Evolutionary conservation across 768 basidiomycete genomes (phyloP).

Genomic region (Lentinula sp.): DNA sequence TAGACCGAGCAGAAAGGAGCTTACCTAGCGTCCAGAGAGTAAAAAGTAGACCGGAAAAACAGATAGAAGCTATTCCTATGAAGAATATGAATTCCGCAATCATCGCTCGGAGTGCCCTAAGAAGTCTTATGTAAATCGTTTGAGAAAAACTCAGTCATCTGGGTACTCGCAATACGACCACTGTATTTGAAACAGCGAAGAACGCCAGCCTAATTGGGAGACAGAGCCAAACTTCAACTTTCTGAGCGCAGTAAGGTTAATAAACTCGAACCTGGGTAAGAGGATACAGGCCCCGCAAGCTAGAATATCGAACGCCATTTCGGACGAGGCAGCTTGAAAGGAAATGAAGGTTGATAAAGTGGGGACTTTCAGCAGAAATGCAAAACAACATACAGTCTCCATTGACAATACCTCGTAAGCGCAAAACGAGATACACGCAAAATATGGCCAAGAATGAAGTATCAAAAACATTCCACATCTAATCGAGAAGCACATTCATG

Average conservation of each 20-base stretch:
- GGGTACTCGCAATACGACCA: conserved; percentile 62
- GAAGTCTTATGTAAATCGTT: background rate
- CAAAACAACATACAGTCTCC: conserved; percentile 38
- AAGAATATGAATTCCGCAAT: conserved; percentile 75
- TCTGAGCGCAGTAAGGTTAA: background rate
- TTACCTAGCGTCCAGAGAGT: conserved; percentile 48
- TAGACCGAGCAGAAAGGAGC: background rate
- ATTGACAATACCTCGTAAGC: conserved; percentile 54
- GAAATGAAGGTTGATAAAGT: conserved; percentile 6
- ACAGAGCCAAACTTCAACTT: background rate
- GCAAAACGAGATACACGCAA: conserved; percentile 57
- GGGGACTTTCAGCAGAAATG: conserved; percentile 5
- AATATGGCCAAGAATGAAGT: conserved; percentile 69
- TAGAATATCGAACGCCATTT: conserved; percentile 75
- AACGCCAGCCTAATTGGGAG: conserved; percentile 55
- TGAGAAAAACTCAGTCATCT: background rate
- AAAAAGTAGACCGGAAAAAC: conserved; percentile 73
- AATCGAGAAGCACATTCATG: conserved; percentile 4
- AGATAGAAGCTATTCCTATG: conserved; percentile 68
- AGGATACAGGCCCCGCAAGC: conserved; percentile 82
- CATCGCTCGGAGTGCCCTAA: conserved; percentile 77
- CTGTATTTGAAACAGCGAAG: conserved; percentile 73
- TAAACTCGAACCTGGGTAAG: conserved; percentile 54
- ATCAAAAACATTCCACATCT: conserved; percentile 94
- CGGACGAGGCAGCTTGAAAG: conserved; percentile 36